These are phyloP conservation scores for Pseudozyma tsukubaensis DNA, from an alignment of 1,284 basidiomycete genomes.

Conservation along the genomic window DNA sequence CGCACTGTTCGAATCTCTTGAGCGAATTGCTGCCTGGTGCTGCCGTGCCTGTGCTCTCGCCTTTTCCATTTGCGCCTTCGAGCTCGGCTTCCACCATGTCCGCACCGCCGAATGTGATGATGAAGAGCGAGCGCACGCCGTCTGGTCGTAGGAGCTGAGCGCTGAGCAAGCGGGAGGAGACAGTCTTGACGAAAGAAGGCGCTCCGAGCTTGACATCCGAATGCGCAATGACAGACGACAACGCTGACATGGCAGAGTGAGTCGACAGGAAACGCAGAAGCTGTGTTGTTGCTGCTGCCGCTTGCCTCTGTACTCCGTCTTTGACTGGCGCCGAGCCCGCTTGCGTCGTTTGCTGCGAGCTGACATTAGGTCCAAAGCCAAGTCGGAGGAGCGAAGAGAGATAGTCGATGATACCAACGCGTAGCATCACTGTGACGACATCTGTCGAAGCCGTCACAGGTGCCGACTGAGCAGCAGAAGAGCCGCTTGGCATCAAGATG, in stretches of 20 bases:
- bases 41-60: slow-evolving; percentile 29
- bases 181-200: slow-evolving; percentile 47
- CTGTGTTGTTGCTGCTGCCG: slow-evolving; percentile 33
- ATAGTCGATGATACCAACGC: slow-evolving; percentile 43
- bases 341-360: background rate
- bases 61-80: slow-evolving; percentile 22
- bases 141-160: slow-evolving; percentile 62
- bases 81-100: slow-evolving; percentile 40
- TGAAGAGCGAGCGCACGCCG: slow-evolving; percentile 60
- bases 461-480: background rate
- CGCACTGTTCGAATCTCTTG: slow-evolving; percentile 37
- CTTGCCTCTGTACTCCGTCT: slow-evolving; percentile 24
- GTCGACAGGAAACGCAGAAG: slow-evolving; percentile 39
- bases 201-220: slow-evolving; percentile 26
- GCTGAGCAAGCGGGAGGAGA: slow-evolving; percentile 52
- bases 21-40: slow-evolving; percentile 39
- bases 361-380: slow-evolving; percentile 35
- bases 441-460: slow-evolving; percentile 22
- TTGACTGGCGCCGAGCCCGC: slow-evolving; percentile 10
- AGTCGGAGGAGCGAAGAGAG: slow-evolving; percentile 39
- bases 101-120: slow-evolving; percentile 51
- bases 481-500: slow-evolving; percentile 13
- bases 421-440: slow-evolving; percentile 37
- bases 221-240: slow-evolving; percentile 43
- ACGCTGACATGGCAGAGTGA: slow-evolving; percentile 42